phyloP scores from a whole-genome alignment of 2,329 filamentous ascomycete species.

The Monosporascus sp. region DNA sequence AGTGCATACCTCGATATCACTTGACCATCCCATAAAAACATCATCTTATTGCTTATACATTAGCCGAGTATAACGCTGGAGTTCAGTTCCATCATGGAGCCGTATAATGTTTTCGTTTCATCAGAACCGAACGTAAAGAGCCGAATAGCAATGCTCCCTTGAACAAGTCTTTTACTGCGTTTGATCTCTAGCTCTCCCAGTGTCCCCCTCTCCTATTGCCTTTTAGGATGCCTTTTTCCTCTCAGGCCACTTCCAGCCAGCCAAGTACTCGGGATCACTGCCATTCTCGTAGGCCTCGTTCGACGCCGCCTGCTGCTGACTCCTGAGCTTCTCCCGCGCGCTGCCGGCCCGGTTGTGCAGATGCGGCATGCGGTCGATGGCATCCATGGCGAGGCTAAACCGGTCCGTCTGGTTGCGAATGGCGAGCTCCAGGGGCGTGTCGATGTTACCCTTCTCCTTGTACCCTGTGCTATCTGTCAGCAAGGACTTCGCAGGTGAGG shows the following conservation, averaged over 20 bases:
- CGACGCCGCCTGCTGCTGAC: constrained; percentile 58
- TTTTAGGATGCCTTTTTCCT: background rate
- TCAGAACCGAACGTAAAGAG: no score
- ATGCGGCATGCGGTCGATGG: constrained; percentile 61
- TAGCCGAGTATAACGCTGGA: no score
- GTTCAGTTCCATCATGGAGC: no score
- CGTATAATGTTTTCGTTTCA: no score
- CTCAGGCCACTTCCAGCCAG: constrained; percentile 61
- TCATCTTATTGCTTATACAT: no score
- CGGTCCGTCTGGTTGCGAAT: constrained; percentile 74
- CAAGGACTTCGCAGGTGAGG: background rate
- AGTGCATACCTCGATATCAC: no score
- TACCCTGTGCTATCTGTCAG: constrained; percentile 40
- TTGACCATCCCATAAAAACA: no score
- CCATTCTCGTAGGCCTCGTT: constrained; percentile 65
- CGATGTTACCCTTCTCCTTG: constrained; percentile 79
- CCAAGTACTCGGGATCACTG: constrained; percentile 61
- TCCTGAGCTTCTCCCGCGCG: constrained; percentile 58
- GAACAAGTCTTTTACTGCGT: no score
- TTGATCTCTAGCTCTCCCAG: constrained; percentile 6
- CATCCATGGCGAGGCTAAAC: constrained; percentile 71
- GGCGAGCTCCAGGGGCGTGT: constrained; percentile 72
- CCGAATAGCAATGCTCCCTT: no score
- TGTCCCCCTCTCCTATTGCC: constrained; percentile 29
- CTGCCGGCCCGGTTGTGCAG: constrained; percentile 59